Evolutionary conservation across 768 basidiomycete genomes (phyloP).

Genomic region (Kwoniella sp.): DNA sequence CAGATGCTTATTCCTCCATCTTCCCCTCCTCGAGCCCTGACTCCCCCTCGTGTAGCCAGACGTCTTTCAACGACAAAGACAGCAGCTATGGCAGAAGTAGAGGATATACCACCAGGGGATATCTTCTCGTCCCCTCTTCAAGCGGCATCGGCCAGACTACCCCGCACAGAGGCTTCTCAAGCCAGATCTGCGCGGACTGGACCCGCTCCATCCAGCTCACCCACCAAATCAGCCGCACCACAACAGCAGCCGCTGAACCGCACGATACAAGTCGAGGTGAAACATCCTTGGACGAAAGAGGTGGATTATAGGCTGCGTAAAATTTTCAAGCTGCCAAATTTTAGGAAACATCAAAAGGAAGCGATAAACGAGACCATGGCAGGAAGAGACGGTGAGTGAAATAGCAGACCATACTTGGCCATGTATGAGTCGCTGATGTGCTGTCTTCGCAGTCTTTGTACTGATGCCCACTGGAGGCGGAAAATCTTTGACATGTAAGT

Average conservation of each 20-base stretch:
- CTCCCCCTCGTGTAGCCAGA: conserved; percentile 19
- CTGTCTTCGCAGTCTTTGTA: conserved; percentile 71
- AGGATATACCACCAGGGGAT: conserved; percentile 31
- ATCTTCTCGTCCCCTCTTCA: conserved; percentile 27
- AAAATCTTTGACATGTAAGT: conserved; percentile 77
- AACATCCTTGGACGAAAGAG: conserved; percentile 60
- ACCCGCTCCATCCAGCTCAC: conserved; percentile 27
- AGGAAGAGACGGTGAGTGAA: conserved; percentile 65
- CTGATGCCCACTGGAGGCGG: conserved; percentile 96
- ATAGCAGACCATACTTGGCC: neutral
- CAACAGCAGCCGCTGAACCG: conserved; percentile 13
- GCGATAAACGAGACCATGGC: conserved; percentile 78
- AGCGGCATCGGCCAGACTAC: conserved; percentile 4
- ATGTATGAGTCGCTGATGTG: neutral
- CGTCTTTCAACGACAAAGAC: neutral
- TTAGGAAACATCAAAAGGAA: conserved; percentile 82
- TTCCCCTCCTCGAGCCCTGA: conserved; percentile 18
- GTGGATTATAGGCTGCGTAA: conserved; percentile 62
- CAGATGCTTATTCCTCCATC: conserved; percentile 39
- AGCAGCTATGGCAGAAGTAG: conserved; percentile 27
- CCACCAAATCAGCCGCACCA: conserved; percentile 1
- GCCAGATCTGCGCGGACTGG: conserved; percentile 17
- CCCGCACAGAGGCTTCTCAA: conserved; percentile 19
- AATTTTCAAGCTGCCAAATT: conserved; percentile 68
- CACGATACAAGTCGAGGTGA: conserved; percentile 28